phyloP scores from a whole-genome alignment of 108 stramenopile species.

The Cyclostephanos tholiformis region DNA sequence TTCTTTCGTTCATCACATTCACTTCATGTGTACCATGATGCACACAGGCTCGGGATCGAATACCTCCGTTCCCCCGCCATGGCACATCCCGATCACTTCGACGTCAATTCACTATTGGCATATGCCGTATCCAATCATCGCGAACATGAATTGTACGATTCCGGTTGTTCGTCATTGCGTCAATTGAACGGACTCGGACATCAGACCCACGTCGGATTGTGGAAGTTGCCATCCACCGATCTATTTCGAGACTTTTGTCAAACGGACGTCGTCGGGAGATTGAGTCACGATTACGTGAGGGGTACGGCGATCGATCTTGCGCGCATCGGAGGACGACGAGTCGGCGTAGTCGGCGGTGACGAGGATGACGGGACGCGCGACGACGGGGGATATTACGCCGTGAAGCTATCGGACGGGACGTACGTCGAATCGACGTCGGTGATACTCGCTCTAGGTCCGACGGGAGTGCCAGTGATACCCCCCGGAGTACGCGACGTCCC shows the following conservation, averaged over 20 bases:
- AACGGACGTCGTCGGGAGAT: no score
- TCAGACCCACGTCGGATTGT: no score
- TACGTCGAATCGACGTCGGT: slow-evolving; percentile 33
- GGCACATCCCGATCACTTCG: slow-evolving; percentile 74
- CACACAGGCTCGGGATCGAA: slow-evolving; percentile 52
- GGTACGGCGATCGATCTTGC: no score
- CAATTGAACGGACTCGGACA: no score
- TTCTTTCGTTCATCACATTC: background rate
- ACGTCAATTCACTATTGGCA: slow-evolving; percentile 53
- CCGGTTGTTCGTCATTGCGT: slow-evolving; percentile 49
- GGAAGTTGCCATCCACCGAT: no score
- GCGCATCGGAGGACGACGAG: no score
- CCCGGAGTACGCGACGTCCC: slow-evolving; percentile 54
- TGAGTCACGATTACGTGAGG: no score
- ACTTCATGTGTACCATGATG: no score
- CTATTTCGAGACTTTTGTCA: no score
- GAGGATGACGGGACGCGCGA: no score
- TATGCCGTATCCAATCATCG: slow-evolving; percentile 59
- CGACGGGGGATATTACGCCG: slow-evolving; percentile 9
- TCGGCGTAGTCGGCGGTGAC: no score
- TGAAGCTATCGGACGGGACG: slow-evolving; percentile 19
- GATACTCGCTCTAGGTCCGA: slow-evolving; percentile 58
- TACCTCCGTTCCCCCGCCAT: slow-evolving; percentile 67
- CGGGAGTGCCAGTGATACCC: slow-evolving; percentile 55
- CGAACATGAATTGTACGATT: slow-evolving; percentile 58